phyloP scores from a whole-genome alignment of 169 alveolate species.

The Plasmodium inui region DNA sequence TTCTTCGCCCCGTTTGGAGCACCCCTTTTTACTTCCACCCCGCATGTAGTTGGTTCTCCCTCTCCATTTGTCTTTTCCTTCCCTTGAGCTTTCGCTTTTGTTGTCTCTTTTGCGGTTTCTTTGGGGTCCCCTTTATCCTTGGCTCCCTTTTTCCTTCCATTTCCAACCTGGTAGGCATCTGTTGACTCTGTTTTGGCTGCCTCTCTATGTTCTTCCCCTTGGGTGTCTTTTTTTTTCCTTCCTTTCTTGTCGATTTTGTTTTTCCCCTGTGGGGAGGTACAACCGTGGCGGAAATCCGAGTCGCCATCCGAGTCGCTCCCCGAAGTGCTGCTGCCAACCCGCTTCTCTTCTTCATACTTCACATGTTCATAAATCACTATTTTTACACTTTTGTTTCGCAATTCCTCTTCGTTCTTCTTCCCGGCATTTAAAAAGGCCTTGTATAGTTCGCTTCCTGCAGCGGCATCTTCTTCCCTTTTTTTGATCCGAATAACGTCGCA shows the following conservation, averaged over 20 bases:
- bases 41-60: neutral
- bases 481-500: constrained; percentile 46
- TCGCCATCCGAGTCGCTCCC: neutral
- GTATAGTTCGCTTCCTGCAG: constrained; percentile 14
- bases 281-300: neutral
- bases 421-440: constrained; percentile 27
- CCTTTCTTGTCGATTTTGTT: neutral
- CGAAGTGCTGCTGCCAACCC: neutral
- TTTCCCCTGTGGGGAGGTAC: neutral
- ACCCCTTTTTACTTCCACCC: neutral
- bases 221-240: neutral
- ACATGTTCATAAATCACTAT: constrained; percentile 36
- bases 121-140: neutral
- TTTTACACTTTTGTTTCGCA: constrained; percentile 25
- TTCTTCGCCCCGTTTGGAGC: neutral
- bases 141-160: neutral
- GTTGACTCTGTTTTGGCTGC: neutral
- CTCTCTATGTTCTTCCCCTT: neutral
- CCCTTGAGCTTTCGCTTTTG: neutral
- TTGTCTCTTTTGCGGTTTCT: neutral
- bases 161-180: neutral
- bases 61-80: neutral
- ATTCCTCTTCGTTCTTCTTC: constrained; percentile 1
- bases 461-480: constrained; percentile 11
- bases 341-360: neutral